A percentile compares a stretch with the other conserved stretches of the same genome.
Evolutionary conservation across 2,329 filamentous ascomycete genomes (phyloP).

Genomic region (Aspergillus sojae): DNA sequence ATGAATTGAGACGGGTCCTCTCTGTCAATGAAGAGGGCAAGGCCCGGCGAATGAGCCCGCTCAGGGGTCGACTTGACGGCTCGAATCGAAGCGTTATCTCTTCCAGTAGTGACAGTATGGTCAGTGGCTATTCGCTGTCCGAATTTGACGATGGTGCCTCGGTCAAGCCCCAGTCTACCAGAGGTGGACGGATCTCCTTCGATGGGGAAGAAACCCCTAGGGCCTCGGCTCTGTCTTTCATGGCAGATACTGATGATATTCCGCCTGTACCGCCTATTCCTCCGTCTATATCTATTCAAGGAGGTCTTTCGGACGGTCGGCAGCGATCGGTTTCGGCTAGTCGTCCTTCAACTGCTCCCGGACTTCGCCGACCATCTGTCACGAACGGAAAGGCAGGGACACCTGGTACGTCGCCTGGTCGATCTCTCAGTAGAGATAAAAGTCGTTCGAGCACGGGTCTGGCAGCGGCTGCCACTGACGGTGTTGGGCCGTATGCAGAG

Average conservation of each 20-base stretch:
- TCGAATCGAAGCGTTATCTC: conserved; percentile 38
- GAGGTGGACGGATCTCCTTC: conserved; percentile 21
- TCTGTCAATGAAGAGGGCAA: conserved; percentile 42
- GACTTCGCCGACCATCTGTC: conserved; percentile 23
- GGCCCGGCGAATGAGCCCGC: conserved; percentile 43
- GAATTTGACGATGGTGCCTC: conserved; percentile 37
- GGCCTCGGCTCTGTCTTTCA: conserved; percentile 26
- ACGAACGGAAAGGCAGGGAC: conserved; percentile 26
- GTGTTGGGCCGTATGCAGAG: conserved; percentile 19
- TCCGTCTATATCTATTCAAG: conserved; percentile 42
- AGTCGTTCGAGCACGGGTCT: conserved; percentile 37
- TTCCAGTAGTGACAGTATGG: conserved; percentile 50
- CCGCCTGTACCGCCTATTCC: conserved; percentile 52
- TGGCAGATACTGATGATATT: conserved; percentile 35
- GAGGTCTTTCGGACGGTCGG: conserved; percentile 45
- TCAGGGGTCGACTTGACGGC: conserved; percentile 41
- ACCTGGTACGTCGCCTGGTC: conserved; percentile 21
- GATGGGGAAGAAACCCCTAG: conserved; percentile 38
- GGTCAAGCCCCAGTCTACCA: conserved; percentile 30
- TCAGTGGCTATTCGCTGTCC: conserved; percentile 43
- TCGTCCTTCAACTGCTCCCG: conserved; percentile 38
- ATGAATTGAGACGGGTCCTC: conserved; percentile 52
- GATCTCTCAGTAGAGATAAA: conserved; percentile 37
- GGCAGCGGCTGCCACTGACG: conserved; percentile 23
- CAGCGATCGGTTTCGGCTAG: conserved; percentile 33